Conservation (phyloP, 208 protist genomes). For the Strigomonas galati region DNA sequence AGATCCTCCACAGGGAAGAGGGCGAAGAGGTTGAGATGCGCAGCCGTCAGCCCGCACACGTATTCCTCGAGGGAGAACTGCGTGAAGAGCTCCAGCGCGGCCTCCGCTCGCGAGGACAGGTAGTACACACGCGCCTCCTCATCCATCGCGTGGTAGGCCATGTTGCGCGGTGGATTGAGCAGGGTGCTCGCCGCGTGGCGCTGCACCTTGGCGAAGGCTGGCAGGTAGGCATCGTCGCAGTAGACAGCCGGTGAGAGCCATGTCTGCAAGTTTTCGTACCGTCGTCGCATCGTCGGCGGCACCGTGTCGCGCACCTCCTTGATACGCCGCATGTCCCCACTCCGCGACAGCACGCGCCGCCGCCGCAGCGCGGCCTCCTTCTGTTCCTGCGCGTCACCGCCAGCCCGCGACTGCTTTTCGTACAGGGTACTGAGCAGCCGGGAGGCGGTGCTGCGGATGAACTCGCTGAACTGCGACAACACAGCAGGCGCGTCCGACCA, state of each 20-base stretch:
- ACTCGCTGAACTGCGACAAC: slow-evolving; percentile 45
- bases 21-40: slow-evolving; percentile 41
- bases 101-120: slow-evolving; percentile 2
- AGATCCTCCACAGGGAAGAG: slow-evolving; percentile 42
- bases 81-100: slow-evolving; percentile 26
- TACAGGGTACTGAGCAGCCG: slow-evolving; percentile 5
- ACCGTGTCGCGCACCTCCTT: not conserved
- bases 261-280: not conserved
- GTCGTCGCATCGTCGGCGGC: not conserved
- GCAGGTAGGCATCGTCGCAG: too few species aligned
- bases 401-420: not conserved
- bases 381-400: not conserved
- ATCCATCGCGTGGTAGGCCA: too few species aligned
- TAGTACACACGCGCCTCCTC: too few species aligned
- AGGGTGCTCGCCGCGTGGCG: too few species aligned
- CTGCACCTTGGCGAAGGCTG: too few species aligned
- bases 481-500: slow-evolving; percentile 47
- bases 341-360: not conserved
- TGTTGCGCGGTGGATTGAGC: too few species aligned
- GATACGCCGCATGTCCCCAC: slow-evolving; percentile 1
- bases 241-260: not conserved
- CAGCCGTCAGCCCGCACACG: slow-evolving; percentile 38
- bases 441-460: slow-evolving; percentile 30
- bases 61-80: slow-evolving; percentile 38
- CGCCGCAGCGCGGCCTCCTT: not conserved